Evolutionary conservation across 2,329 filamentous ascomycete genomes (phyloP).

Genomic region (Stachybotrys chlorohalonatus): DNA sequence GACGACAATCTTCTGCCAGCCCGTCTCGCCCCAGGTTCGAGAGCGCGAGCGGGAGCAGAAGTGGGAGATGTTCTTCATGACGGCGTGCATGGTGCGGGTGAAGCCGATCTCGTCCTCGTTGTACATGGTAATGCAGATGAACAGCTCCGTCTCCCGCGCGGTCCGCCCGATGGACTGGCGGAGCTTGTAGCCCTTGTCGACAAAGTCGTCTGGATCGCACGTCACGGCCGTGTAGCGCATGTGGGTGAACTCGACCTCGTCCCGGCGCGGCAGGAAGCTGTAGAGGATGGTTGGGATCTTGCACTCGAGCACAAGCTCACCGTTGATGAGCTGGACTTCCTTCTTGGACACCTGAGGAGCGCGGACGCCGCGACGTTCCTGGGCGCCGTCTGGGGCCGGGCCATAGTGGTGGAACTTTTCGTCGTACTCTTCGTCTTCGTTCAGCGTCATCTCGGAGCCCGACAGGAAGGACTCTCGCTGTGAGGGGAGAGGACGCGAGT

Average conservation of each 20-base stretch:
- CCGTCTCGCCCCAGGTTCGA: slow-evolving; percentile 90
- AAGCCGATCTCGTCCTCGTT: slow-evolving; percentile 97
- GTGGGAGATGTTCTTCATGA: slow-evolving; percentile 96
- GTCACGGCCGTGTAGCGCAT: slow-evolving; percentile 99
- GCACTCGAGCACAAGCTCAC: slow-evolving; percentile 94
- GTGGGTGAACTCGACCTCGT: slow-evolving; percentile 94
- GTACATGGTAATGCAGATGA: slow-evolving; percentile 98
- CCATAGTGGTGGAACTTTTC: slow-evolving; percentile 75
- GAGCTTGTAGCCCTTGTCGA: slow-evolving; percentile 79
- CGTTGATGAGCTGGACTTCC: slow-evolving; percentile 93
- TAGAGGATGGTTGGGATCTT: slow-evolving; percentile 98
- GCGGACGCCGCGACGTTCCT: slow-evolving; percentile 79
- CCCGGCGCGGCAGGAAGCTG: slow-evolving; percentile 86
- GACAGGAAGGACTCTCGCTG: slow-evolving; percentile 48
- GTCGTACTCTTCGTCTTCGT: slow-evolving; percentile 31
- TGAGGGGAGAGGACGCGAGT: slow-evolving; percentile 39
- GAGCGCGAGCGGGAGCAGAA: slow-evolving; percentile 91
- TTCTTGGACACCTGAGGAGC: slow-evolving; percentile 84
- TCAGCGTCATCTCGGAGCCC: slow-evolving; percentile 43
- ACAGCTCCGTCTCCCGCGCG: slow-evolving; percentile 82
- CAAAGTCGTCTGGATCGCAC: slow-evolving; percentile 92
- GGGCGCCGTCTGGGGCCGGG: slow-evolving; percentile 76
- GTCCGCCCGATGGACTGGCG: slow-evolving; percentile 83
- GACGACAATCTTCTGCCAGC: slow-evolving; percentile 99
- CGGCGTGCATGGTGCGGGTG: slow-evolving; percentile 94